phyloP scores from a whole-genome alignment of 2,329 filamentous ascomycete species.

The Rhynchosporium secalis region DNA sequence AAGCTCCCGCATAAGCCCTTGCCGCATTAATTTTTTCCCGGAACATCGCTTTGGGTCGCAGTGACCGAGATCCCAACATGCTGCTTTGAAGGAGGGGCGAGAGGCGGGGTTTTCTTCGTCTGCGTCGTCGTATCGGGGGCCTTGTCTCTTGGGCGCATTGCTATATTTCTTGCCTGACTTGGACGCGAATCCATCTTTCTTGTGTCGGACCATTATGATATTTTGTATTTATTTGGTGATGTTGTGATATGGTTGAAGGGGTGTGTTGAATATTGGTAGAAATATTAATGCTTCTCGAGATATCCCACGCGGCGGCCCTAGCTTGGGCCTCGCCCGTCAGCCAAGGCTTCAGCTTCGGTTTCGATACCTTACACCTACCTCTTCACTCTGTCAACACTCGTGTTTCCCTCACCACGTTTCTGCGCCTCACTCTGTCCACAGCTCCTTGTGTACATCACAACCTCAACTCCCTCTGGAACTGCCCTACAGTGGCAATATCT shows the following conservation, averaged over 20 bases:
- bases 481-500: slow-evolving; percentile 27
- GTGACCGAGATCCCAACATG: slow-evolving; percentile 96
- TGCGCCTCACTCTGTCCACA: slow-evolving; percentile 25
- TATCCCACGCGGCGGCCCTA: not conserved
- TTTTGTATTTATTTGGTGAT: slow-evolving; percentile 7
- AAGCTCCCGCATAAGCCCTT: slow-evolving; percentile 91
- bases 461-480: slow-evolving; percentile 9
- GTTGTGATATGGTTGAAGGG: not conserved
- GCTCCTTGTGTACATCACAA: slow-evolving; percentile 22
- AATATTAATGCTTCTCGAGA: not conserved
- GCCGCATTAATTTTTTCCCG: slow-evolving; percentile 88
- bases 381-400: not conserved
- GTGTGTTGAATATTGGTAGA: not conserved
- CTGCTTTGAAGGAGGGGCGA: slow-evolving; percentile 75
- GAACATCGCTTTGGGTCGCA: slow-evolving; percentile 97
- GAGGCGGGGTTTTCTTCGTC: slow-evolving; percentile 42
- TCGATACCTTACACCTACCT: not conserved
- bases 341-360: slow-evolving; percentile 17
- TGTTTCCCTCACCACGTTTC: slow-evolving; percentile 23
- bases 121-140: slow-evolving; percentile 48
- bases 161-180: slow-evolving; percentile 65
- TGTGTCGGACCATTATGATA: slow-evolving; percentile 81
- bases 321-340: slow-evolving; percentile 11
- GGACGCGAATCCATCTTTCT: slow-evolving; percentile 77
- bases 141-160: slow-evolving; percentile 56